Evolutionary conservation across 305 asterid species (phyloP).

Genomic region (Fraxinus velutina): DNA sequence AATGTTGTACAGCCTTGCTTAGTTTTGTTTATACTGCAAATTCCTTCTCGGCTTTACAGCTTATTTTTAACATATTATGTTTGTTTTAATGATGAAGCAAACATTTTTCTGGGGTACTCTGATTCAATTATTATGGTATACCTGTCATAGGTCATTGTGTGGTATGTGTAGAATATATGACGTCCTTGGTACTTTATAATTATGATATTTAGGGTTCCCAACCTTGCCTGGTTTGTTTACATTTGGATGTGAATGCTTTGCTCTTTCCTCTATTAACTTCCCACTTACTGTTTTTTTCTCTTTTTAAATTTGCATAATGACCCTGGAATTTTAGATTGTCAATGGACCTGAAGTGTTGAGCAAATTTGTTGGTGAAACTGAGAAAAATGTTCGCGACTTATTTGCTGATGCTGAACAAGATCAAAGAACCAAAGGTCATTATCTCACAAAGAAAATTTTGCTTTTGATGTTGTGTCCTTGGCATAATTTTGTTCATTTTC

Average conservation of each 20-base stretch:
- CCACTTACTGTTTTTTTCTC: constrained; percentile 5
- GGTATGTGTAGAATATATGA: constrained; percentile 1
- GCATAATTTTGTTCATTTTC: constrained; percentile 24
- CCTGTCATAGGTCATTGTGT: constrained; percentile 10
- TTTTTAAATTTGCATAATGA: constrained; percentile 15
- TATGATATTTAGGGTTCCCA: constrained; percentile 16
- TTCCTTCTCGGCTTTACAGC: background rate
- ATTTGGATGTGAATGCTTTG: constrained; percentile 20
- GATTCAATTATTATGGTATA: background rate
- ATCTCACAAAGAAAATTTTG: constrained; percentile 16
- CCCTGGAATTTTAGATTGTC: constrained; percentile 60
- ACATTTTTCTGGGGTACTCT: constrained; percentile 9
- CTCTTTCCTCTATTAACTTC: constrained; percentile 8
- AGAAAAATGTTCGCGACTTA: constrained; percentile 93
- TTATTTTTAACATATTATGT: background rate
- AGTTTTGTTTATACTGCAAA: background rate
- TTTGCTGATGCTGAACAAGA: constrained; percentile 99
- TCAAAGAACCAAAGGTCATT: constrained; percentile 78
- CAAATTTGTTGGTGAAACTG: constrained; percentile 98
- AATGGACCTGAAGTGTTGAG: constrained; percentile 99
- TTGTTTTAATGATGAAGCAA: background rate
- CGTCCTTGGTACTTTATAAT: constrained; percentile 1
- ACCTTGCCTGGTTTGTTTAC: constrained; percentile 15
- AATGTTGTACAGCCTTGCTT: background rate
- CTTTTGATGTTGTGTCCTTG: constrained; percentile 17